phyloP scores from a whole-genome alignment of 2,329 filamentous ascomycete genomes.

The Fusarium equiseti region DNA sequence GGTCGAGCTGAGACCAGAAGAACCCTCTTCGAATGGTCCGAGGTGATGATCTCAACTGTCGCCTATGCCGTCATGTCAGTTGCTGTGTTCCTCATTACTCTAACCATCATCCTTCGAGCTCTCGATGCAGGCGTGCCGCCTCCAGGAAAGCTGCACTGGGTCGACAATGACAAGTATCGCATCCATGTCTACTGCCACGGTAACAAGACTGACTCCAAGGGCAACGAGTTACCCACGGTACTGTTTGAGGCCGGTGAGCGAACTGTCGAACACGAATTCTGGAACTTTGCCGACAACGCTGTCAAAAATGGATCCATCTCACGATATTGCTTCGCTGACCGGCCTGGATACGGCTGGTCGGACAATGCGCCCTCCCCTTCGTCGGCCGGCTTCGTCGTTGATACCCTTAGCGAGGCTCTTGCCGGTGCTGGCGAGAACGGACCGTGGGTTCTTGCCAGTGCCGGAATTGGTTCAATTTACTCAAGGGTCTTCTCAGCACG shows the following conservation, averaged over 20 bases:
- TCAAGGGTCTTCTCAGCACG: conserved; percentile 91
- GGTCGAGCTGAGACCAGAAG: conserved; percentile 88
- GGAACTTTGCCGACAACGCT: conserved; percentile 81
- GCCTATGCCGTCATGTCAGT: conserved; percentile 76
- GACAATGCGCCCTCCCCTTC: conserved; percentile 95
- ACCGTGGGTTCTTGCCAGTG: conserved; percentile 88
- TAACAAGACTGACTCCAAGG: conserved; percentile 70
- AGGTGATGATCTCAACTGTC: conserved; percentile 80
- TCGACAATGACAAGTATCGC: conserved; percentile 86
- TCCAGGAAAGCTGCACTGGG: conserved; percentile 80
- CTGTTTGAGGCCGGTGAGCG: conserved; percentile 86
- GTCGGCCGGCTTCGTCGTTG: conserved; percentile 91
- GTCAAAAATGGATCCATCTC: conserved; percentile 83
- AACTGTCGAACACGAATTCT: conserved; percentile 82
- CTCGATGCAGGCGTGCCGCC: conserved; percentile 80
- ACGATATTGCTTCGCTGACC: conserved; percentile 95
- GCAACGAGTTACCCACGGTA: conserved; percentile 76
- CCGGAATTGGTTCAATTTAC: conserved; percentile 89
- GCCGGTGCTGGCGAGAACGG: conserved; percentile 83
- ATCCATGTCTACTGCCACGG: conserved; percentile 87
- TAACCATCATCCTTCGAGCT: conserved; percentile 82
- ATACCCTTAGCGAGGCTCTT: conserved; percentile 88
- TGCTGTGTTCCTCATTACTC: conserved; percentile 80
- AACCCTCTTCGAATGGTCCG: conserved; percentile 84
- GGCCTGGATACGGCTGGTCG: conserved; percentile 86